These are phyloP conservation scores for Ichthyophthirius multifiliis DNA, from an alignment of 169 alveolate genomes.

Conservation along the genomic window DNA sequence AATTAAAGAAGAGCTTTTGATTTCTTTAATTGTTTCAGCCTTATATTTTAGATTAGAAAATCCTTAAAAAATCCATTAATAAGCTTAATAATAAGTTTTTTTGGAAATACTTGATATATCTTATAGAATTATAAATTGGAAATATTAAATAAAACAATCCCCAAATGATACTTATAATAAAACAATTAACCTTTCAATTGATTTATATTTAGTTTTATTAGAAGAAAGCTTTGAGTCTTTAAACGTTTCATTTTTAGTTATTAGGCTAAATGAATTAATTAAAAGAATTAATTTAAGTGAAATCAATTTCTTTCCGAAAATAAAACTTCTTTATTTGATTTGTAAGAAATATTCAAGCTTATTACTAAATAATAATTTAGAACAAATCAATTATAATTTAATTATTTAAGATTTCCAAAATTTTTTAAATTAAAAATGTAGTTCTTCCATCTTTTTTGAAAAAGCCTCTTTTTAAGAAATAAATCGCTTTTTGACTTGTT, in stretches of 20 bases:
- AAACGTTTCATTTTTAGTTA: background rate
- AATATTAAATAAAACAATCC: background rate
- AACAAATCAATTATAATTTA: background rate
- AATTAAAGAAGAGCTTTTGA: background rate
- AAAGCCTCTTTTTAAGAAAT: background rate
- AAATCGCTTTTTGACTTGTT: background rate
- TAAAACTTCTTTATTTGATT: background rate
- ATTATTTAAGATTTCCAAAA: background rate
- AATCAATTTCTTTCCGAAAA: slow-evolving; percentile 9
- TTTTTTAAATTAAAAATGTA: background rate
- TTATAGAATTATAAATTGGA: slow-evolving; percentile 11
- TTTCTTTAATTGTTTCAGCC: background rate
- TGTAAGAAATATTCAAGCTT: too few relatives aligned
- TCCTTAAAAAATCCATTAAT: background rate
- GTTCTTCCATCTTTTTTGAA: background rate
- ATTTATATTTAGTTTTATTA: background rate
- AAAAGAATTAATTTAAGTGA: background rate
- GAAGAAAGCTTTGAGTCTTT: background rate
- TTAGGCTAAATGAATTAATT: background rate
- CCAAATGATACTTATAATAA: background rate
- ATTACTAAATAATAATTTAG: too few relatives aligned
- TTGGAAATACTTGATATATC: slow-evolving; percentile 1
- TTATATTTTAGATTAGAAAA: background rate
- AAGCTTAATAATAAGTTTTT: background rate
- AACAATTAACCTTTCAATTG: slow-evolving; percentile 1